These are phyloP conservation scores for Ciborinia camelliae DNA, from an alignment of 2,329 filamentous ascomycete genomes.

Conservation along the genomic window DNA sequence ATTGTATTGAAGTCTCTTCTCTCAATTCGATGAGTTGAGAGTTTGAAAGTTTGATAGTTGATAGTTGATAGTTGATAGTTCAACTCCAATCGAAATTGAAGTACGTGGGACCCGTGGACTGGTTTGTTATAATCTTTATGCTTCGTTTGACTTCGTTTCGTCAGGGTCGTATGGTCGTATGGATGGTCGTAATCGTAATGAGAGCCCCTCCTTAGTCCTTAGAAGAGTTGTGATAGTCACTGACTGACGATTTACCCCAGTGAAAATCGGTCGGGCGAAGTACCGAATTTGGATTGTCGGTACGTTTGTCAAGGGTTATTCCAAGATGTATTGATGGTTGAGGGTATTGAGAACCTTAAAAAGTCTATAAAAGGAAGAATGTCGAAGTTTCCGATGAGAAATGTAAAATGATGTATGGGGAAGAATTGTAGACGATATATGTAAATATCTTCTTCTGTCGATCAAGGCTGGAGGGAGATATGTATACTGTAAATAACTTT, in stretches of 20 bases:
- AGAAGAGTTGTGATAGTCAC: neutral
- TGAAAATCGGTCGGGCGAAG: conserved; percentile 10
- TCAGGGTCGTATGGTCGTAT: neutral
- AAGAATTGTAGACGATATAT: conserved; percentile 7
- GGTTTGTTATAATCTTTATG: neutral
- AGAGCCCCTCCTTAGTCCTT: neutral
- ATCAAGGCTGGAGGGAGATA: conserved; percentile 10
- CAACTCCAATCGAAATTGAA: conserved; percentile 4
- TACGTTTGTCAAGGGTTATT: conserved; percentile 1
- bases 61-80: no score
- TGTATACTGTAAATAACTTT: conserved; percentile 17
- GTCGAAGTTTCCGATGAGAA: conserved; percentile 7
- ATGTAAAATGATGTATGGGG: conserved; percentile 13
- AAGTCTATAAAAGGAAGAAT: conserved; percentile 18
- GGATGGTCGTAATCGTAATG: neutral
- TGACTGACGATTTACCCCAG: conserved; percentile 8
- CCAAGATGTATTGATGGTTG: neutral
- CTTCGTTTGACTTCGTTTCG: conserved; percentile 5
- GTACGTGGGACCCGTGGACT: no score
- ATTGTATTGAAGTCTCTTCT: neutral
- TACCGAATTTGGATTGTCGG: neutral
- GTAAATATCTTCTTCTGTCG: conserved; percentile 5
- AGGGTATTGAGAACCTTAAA: neutral
- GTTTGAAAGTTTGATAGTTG: no score
- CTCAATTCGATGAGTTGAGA: neutral